A percentile compares a stretch with the other conserved stretches of the same genome.
Conservation (phyloP, 148 eudicot species). For the Drosera capensis region DNA sequence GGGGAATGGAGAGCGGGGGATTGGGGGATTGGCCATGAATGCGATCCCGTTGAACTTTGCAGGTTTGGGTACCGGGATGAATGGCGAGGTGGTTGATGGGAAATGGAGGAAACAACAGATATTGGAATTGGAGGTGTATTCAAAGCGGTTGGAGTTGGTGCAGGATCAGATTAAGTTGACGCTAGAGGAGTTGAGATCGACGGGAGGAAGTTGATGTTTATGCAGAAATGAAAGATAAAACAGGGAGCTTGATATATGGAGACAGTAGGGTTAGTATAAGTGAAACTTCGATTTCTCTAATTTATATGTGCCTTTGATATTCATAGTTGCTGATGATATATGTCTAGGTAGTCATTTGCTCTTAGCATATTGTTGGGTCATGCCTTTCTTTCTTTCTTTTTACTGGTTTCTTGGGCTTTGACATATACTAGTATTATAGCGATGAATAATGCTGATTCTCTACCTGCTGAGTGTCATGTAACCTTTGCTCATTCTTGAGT, state of each 20-base stretch:
- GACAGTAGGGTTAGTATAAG: conserved; percentile 13
- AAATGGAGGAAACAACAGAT: conserved; percentile 95
- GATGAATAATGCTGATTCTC: conserved; percentile 27
- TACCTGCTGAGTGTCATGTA: conserved; percentile 17
- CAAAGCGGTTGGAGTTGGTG: conserved; percentile 85
- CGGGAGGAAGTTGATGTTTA: conserved; percentile 27
- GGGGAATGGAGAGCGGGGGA: background rate
- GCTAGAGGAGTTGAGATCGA: conserved; percentile 69
- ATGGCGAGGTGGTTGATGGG: conserved; percentile 37
- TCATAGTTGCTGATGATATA: conserved; percentile 10
- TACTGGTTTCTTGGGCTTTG: conserved; percentile 6
- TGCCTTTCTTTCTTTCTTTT: background rate
- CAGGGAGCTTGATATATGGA: conserved; percentile 2
- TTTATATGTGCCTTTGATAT: conserved; percentile 2
- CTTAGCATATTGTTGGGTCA: conserved; percentile 3
- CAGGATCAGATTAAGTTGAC: conserved; percentile 76
- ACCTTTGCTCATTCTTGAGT: conserved; percentile 4
- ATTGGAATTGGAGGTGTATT: conserved; percentile 84
- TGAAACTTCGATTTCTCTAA: conserved; percentile 11
- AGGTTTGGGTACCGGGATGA: conserved; percentile 6
- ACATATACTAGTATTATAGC: conserved; percentile 16
- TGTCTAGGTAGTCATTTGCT: conserved; percentile 23
- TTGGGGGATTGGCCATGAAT: conserved; percentile 11
- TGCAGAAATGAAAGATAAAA: background rate
- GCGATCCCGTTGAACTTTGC: conserved; percentile 28